Evolutionary conservation across 306 rosid genomes (phyloP), one percentile per base, ranked within the genome.

Genomic region (Cucurbita ficifolia): DNA sequence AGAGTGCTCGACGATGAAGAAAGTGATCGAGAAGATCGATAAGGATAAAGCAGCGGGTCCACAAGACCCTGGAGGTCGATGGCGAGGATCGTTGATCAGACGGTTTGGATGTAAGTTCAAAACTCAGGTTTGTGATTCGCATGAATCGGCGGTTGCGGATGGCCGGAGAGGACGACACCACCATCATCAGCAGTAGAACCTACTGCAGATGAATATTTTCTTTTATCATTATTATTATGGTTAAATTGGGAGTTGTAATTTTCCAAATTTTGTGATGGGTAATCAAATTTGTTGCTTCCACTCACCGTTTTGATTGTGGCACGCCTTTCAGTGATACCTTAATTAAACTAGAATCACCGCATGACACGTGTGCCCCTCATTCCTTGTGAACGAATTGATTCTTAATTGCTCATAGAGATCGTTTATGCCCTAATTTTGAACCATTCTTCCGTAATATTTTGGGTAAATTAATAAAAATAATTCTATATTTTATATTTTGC

Each of bases 91-190:
- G 64, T 72, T 91, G 79, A 88, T 86, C 38, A 81, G 81, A 78
- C 82, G 81, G 76, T 86, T 94, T 6, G 89, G 99, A 19, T 94
- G 99, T 59, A 94, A 94, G 81, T 94, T 91, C 82, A 94, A 88
- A 74, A 89, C 99, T 12, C 99, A 94, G 77, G 99, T 94, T 1
- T 94, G 99, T 36, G 97, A 91, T 81, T 94, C 98, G 17, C 97
- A 88, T 21, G 90, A 87, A 54, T 79, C 88, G 4, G 79, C 97
- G 60, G 97, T 87, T 1, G 87, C 83, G 35, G 90, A 89, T n/a
- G 75, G 81, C 18, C 84, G 92, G 60, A 94, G 80, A 59, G 87
- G 87, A 81, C 88, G 91, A 48, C 84, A 81, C 8, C 86, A 74
- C 11, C 83, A 63, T 17, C 90, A 81, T 73, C 87, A 87, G 4